Evolutionary conservation across 805 yeast species (phyloP).

Genomic region (Saturnispora hagleri): DNA sequence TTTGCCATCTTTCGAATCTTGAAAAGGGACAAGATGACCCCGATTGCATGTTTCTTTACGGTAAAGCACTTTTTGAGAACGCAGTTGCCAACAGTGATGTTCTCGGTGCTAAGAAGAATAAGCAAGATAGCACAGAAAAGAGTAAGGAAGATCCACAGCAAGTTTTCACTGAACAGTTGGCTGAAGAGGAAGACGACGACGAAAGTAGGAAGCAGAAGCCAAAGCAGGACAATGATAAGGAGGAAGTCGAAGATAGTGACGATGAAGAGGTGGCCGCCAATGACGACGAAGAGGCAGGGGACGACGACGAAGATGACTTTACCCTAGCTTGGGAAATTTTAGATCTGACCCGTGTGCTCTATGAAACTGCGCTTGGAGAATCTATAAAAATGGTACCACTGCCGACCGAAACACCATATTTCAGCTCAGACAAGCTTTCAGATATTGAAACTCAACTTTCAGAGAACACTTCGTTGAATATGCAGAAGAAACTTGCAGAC

Average conservation of each 20-base stretch:
- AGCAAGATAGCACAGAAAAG: constrained; percentile 16
- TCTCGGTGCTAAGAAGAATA: constrained; percentile 42
- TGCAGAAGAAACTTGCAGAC: constrained; percentile 54
- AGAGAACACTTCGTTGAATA: constrained; percentile 1
- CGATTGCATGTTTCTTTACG: constrained; percentile 65
- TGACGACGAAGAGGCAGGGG: constrained; percentile 24
- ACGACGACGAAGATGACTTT: constrained; percentile 58
- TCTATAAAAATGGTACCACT: neutral
- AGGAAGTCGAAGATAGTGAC: constrained; percentile 17
- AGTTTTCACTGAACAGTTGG: constrained; percentile 31
- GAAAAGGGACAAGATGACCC: constrained; percentile 59
- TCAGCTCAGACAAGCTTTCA: constrained; percentile 17
- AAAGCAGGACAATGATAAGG: constrained; percentile 26
- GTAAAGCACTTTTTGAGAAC: constrained; percentile 67
- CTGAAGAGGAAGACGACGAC: constrained; percentile 28
- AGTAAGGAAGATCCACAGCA: constrained; percentile 1
- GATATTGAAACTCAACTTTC: neutral
- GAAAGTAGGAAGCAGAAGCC: constrained; percentile 24
- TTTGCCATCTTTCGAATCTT: constrained; percentile 49
- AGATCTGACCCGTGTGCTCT: constrained; percentile 66
- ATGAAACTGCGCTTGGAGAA: constrained; percentile 31
- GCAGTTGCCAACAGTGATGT: constrained; percentile 72
- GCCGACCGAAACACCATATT: constrained; percentile 13
- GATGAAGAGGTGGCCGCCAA: constrained; percentile 19
- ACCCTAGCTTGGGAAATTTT: constrained; percentile 84